Evolutionary conservation across 2,329 filamentous ascomycete genomes (phyloP).

Genomic region (Xylogone sp.): DNA sequence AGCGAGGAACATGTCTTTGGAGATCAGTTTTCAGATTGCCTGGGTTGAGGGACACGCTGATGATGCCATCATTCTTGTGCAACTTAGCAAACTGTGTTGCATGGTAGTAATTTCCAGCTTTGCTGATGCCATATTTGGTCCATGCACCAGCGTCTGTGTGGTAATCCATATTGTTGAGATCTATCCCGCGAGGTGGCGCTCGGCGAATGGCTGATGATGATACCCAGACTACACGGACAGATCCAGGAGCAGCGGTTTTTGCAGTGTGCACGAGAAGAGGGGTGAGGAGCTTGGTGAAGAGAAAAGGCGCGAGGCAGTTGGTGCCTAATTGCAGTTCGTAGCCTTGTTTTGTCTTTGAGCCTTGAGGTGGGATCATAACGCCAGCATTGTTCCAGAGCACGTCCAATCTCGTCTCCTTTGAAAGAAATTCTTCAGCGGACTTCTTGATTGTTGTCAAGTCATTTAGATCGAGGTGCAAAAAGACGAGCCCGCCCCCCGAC

Average conservation of each 20-base stretch:
- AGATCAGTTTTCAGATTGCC: background rate
- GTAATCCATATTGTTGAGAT: slow-evolving; percentile 5
- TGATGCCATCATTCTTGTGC: background rate
- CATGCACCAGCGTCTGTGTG: no score
- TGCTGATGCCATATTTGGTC: background rate
- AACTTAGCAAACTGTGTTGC: background rate
- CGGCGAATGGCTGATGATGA: background rate
- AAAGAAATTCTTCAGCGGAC: slow-evolving; percentile 28
- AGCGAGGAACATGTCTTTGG: background rate
- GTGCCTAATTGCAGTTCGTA: slow-evolving; percentile 30
- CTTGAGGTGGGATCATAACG: slow-evolving; percentile 27
- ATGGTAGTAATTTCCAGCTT: slow-evolving; percentile 1
- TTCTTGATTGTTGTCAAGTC: slow-evolving; percentile 32
- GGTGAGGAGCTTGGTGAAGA: slow-evolving; percentile 29
- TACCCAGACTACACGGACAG: slow-evolving; percentile 9
- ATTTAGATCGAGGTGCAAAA: slow-evolving; percentile 30
- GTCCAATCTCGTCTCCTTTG: slow-evolving; percentile 30
- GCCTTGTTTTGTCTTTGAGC: slow-evolving; percentile 25
- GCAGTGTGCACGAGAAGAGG: slow-evolving; percentile 12
- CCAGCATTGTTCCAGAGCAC: slow-evolving; percentile 34
- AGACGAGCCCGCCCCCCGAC: slow-evolving; percentile 28
- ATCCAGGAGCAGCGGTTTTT: background rate
- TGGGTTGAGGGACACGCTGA: slow-evolving; percentile 1
- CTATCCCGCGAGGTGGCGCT: slow-evolving; percentile 2
- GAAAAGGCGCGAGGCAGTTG: slow-evolving; percentile 31